Evolutionary conservation across 176 grass and related monocot species (phyloP).

Genomic region (Juncus inflexus): DNA sequence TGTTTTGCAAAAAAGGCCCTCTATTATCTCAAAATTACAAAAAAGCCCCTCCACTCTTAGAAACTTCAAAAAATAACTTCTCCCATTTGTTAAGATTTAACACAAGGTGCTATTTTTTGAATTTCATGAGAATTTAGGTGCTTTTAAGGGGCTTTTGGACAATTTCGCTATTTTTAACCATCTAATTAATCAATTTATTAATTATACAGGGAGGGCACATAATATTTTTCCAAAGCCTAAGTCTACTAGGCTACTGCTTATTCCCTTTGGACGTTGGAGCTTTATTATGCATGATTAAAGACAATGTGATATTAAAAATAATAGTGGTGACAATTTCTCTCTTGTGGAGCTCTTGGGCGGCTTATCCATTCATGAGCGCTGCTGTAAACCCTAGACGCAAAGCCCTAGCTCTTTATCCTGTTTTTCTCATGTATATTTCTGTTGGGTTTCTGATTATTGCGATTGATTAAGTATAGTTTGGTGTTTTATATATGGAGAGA

Average conservation of each 20-base stretch:
- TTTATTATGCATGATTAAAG: constrained; percentile 79
- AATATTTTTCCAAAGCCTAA: constrained; percentile 98
- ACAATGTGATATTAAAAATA: constrained; percentile 84
- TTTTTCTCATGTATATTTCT: constrained; percentile 97
- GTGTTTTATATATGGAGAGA: constrained; percentile 9
- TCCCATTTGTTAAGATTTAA: not conserved
- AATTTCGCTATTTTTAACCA: not conserved
- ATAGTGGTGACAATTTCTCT: constrained; percentile 69
- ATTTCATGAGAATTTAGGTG: not conserved
- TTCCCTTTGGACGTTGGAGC: constrained; percentile 90
- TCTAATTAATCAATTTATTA: not conserved
- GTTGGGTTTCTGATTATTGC: constrained; percentile 95
- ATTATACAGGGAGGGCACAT: constrained; percentile 83
- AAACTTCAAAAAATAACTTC: not conserved
- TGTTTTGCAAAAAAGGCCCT: no score
- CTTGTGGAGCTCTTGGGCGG: constrained; percentile 98
- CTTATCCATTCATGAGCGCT: constrained; percentile 98
- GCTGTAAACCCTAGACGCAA: constrained; percentile 95
- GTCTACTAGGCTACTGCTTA: constrained; percentile 94
- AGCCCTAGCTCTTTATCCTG: constrained; percentile 82
- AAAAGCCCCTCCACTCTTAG: not conserved
- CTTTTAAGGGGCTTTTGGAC: no score
- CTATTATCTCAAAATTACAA: not conserved
- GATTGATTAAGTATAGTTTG: constrained; percentile 56
- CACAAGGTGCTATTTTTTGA: no score